These are phyloP conservation scores for Teratosphaeria pseudoeucalypti DNA, from an alignment of 2,329 filamentous ascomycete species.

Conservation along the genomic window DNA sequence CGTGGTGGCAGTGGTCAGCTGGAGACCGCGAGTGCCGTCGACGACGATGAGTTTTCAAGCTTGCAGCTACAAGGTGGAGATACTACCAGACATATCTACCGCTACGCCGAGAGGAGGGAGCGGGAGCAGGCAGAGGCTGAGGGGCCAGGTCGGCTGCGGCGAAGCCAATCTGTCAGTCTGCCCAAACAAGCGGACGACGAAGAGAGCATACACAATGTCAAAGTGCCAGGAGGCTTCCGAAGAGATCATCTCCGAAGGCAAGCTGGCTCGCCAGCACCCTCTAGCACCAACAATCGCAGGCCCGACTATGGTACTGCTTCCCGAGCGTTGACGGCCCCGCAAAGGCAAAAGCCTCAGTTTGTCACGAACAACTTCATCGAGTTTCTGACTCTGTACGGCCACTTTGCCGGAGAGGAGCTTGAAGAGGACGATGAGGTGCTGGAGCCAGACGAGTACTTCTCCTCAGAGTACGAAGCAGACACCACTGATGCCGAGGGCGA, in stretches of 20 bases:
- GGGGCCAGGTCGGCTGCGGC: constrained; percentile 49
- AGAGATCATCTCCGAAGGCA: constrained; percentile 76
- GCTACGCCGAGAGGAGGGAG: constrained; percentile 86
- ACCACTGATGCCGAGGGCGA: constrained; percentile 32
- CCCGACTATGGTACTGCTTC: constrained; percentile 16
- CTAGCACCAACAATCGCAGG: constrained; percentile 18
- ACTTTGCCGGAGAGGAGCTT: constrained; percentile 93
- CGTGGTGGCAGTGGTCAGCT: constrained; percentile 12
- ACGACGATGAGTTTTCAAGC: constrained; percentile 81
- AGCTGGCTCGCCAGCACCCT: constrained; percentile 45
- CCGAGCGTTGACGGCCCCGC: constrained; percentile 14
- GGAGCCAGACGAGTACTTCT: constrained; percentile 82
- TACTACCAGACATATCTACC: constrained; percentile 88
- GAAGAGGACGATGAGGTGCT: constrained; percentile 93
- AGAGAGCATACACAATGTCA: constrained; percentile 74
- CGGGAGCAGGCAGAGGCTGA: constrained; percentile 66
- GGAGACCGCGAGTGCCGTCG: constrained; percentile 33
- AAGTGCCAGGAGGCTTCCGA: constrained; percentile 85
- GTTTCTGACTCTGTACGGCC: constrained; percentile 87
- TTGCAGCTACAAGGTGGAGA: constrained; percentile 87
- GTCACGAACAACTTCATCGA: constrained; percentile 92
- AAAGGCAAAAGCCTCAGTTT: constrained; percentile 45
- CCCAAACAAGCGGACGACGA: constrained; percentile 66
- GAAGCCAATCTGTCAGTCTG: constrained; percentile 81
- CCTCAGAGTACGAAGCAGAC: constrained; percentile 58